A percentile compares a stretch with the other conserved stretches of the same genome.
Evolutionary conservation across 345 rosid genomes (phyloP).

Genomic region (Bretschneidera sinensis): DNA sequence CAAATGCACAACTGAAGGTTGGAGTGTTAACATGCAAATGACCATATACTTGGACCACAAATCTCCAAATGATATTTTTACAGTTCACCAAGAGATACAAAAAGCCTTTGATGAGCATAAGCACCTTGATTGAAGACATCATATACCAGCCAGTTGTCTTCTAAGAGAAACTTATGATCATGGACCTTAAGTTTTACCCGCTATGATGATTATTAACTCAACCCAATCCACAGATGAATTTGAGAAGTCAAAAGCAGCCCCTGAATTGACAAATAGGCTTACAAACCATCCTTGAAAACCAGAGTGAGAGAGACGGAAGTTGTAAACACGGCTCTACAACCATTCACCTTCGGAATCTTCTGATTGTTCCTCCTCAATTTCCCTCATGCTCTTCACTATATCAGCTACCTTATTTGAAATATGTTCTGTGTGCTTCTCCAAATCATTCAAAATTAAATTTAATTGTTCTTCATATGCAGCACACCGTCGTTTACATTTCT

Average conservation of each 20-base stretch:
- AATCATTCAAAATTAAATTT: conserved; percentile 21
- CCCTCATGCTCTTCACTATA: conserved; percentile 33
- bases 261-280: too few relatives aligned
- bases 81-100: too few relatives aligned
- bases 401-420: conserved; percentile 34
- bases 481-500: conserved; percentile 34
- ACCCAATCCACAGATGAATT: not conserved
- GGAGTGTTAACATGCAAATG: too few relatives aligned
- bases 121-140: not conserved
- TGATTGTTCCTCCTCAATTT: conserved; percentile 29
- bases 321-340: not conserved
- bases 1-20: too few relatives aligned
- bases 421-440: conserved; percentile 41
- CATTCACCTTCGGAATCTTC: conserved; percentile 18
- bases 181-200: not conserved
- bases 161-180: too few relatives aligned
- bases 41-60: too few relatives aligned
- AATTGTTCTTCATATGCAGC: conserved; percentile 38
- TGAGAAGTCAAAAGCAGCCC: too few relatives aligned
- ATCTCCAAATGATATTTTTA: too few relatives aligned
- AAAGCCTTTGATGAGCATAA: not conserved
- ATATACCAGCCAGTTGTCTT: too few relatives aligned
- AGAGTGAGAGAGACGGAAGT: too few relatives aligned
- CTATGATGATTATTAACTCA: not conserved
- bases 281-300: too few relatives aligned